phyloP scores from a whole-genome alignment of 75 land plant genomes.

The Picea sitchensis region DNA sequence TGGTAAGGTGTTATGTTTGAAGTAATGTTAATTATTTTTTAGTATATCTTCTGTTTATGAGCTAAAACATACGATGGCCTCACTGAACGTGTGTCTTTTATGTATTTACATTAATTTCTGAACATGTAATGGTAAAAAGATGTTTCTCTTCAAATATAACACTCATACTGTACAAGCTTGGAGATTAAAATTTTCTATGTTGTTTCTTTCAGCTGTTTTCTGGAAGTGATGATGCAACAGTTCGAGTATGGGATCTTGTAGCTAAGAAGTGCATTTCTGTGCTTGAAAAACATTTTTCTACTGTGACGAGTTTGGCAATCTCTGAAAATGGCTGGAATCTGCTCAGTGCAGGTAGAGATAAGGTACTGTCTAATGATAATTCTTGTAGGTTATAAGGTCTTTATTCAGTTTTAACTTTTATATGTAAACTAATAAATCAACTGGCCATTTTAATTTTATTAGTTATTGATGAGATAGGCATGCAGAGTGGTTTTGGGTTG shows the following conservation, averaged over 20 bases:
- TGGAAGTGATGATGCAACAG: conserved; percentile 91
- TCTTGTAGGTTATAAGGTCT: not conserved
- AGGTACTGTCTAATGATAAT: conserved; percentile 32
- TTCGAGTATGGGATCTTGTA: conserved; percentile 83
- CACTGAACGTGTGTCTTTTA: not conserved
- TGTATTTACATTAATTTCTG: not conserved
- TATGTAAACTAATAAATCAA: not conserved
- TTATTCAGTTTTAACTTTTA: not conserved
- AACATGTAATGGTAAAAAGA: not conserved
- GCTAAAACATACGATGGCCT: conserved; percentile 2
- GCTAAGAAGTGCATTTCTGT: conserved; percentile 66
- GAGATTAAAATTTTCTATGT: not conserved
- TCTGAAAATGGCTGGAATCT: conserved; percentile 73
- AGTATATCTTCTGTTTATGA: not conserved
- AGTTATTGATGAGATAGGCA: not conserved
- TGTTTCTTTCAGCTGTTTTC: conserved; percentile 63
- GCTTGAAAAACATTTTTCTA: conserved; percentile 74
- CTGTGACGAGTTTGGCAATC: conserved; percentile 79
- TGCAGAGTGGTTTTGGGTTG: not conserved
- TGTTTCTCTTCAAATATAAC: not conserved
- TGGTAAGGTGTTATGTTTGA: conserved; percentile 44
- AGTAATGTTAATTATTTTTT: not conserved
- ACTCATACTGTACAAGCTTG: not conserved
- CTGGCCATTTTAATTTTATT: not conserved
- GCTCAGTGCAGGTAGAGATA: conserved; percentile 86